A percentile compares a stretch with the other conserved stretches of the same genome.
These are phyloP conservation scores for Streptanthus diversifolius DNA, from an alignment of 345 rosid species.

Conservation along the genomic window DNA sequence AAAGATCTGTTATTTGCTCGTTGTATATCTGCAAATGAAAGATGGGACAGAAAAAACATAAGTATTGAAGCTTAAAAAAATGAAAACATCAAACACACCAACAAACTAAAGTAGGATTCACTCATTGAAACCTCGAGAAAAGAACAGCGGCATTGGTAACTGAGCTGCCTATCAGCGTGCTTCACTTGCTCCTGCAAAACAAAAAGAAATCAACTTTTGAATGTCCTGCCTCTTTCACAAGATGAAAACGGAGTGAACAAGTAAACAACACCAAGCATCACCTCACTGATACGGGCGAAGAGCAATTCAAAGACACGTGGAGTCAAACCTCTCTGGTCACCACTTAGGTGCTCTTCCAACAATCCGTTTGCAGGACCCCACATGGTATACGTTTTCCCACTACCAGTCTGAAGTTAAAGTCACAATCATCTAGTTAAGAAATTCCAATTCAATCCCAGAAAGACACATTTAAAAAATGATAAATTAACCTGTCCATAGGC, in stretches of 20 bases:
- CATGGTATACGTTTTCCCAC: conserved; percentile 96
- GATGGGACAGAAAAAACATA: conserved; percentile 21
- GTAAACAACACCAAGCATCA: conserved; percentile 31
- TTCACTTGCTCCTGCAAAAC: conserved; percentile 74
- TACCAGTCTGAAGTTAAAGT: conserved; percentile 63
- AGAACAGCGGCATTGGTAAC: conserved; percentile 94
- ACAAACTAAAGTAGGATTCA: conserved; percentile 5
- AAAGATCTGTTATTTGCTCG: conserved; percentile 94
- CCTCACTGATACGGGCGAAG: conserved; percentile 87
- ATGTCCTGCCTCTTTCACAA: neutral
- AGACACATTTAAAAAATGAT: neutral
- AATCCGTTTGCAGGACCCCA: conserved; percentile 96
- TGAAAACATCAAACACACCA: neutral
- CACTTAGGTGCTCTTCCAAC: conserved; percentile 51
- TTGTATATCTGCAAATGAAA: conserved; percentile 78
- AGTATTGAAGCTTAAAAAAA: conserved; percentile 11
- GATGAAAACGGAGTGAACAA: neutral
- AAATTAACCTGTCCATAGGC: conserved; percentile 89
- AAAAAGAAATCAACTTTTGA: conserved; percentile 10
- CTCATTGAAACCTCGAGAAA: conserved; percentile 73
- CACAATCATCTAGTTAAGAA: neutral
- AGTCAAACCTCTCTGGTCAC: conserved; percentile 85
- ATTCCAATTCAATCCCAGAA: neutral
- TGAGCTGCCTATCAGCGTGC: conserved; percentile 79
- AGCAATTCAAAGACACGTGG: conserved; percentile 84